Conservation (phyloP, 2,329 filamentous ascomycete species). For the Ophiostoma tasmaniense region DNA sequence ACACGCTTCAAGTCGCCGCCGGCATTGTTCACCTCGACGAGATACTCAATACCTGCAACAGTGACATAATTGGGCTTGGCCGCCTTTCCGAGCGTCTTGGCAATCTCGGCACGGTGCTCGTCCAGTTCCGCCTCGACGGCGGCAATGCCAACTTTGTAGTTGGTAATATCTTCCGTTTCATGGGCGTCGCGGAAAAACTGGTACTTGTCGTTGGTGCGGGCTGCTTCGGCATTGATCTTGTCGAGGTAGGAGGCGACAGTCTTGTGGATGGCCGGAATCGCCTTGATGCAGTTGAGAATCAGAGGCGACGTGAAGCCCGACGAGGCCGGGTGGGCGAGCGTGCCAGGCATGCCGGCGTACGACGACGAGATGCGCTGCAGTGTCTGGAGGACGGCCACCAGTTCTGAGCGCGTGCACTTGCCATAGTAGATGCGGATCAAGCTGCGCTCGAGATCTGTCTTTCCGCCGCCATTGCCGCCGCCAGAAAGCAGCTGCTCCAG, state of each 20-base stretch:
- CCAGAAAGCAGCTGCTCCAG: constrained; percentile 56
- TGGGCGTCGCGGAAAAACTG: constrained; percentile 80
- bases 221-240: constrained; percentile 75
- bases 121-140: constrained; percentile 83
- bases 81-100: constrained; percentile 62
- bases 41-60: constrained; percentile 83
- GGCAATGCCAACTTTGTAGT: constrained; percentile 86
- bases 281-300: constrained; percentile 61
- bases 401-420: constrained; percentile 83
- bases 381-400: constrained; percentile 75
- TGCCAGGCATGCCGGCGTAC: constrained; percentile 40
- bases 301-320: constrained; percentile 61
- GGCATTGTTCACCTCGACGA: constrained; percentile 81
- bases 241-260: constrained; percentile 69
- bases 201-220: constrained; percentile 85
- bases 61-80: constrained; percentile 63
- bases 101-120: constrained; percentile 63
- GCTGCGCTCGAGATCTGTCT: constrained; percentile 80
- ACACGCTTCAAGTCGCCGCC: constrained; percentile 64
- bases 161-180: constrained; percentile 81
- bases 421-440: constrained; percentile 95
- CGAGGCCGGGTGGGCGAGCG: constrained; percentile 29
- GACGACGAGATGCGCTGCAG: constrained; percentile 73
- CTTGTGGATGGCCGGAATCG: constrained; percentile 67
- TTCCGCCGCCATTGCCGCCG: constrained; percentile 35